Evolutionary conservation across 176 grass and related monocot species (phyloP), one percentile per base, ranked within the genome.

Genomic region (Bromus sterilis): DNA sequence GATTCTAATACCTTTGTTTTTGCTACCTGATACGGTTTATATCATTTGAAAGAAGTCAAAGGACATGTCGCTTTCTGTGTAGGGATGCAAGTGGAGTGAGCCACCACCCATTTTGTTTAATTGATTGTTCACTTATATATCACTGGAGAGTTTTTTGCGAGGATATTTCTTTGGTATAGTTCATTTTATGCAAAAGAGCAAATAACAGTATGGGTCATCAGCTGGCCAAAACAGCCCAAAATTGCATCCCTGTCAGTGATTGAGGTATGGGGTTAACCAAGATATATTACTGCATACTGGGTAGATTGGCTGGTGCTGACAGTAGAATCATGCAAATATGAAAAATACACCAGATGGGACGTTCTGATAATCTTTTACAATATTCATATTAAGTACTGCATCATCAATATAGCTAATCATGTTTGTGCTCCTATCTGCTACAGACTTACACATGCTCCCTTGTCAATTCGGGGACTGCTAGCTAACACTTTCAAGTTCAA

Each of bases 401-500:
- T 15, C 46, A 31, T 53, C 33, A 68, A 51, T 39, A 51, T 39
- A 49, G 28, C 31, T 20, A 69, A 82, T 82, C 62, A 20, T 71
- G 16, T 65, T 34, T 76, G 56, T 40, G 34, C 36, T 24, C 39
- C 49, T 49, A 61, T 26, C 33, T 70, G 46, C 12, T 32, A 75
- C 26, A 56, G 25, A 21, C 23, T 58, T 31, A 14, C 13, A 43
- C 46, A 69, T 56, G 46, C 15, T 41, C 43, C 23, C 36, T 75
- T 44, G 23, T 23, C 4, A 16, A 5, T 56, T 24, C 42, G 20
- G 57, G 29, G 61, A 49, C 33, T 57, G 80, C 24, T 60, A 68
- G 74, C 32, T 35, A 75, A 31, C 39, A 80, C 23, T 76, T 89
- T 67, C 41, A 80, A 67, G 46, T 66, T 58, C 51, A 80, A 16